These are phyloP conservation scores for Amaranthus cruentus DNA, from an alignment of 148 eudicot species.

Conservation along the genomic window DNA sequence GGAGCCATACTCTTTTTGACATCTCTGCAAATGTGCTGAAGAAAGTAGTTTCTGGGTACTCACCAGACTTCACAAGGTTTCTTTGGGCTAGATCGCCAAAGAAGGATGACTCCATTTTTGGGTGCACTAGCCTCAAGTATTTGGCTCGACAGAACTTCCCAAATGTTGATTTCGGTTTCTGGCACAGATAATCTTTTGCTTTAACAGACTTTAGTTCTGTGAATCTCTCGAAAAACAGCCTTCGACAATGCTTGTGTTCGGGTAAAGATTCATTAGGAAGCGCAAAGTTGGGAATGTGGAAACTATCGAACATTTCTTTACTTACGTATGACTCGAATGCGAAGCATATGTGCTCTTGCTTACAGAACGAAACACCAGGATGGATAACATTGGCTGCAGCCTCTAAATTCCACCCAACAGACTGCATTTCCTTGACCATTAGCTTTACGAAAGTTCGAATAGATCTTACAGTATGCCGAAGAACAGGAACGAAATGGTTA, in stretches of 20 bases:
- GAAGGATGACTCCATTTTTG: constrained; percentile 76
- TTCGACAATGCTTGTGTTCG: constrained; percentile 30
- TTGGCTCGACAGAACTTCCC: constrained; percentile 65
- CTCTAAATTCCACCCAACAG: constrained; percentile 76
- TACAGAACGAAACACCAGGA: constrained; percentile 57
- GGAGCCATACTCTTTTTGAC: constrained; percentile 79
- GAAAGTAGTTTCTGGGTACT: constrained; percentile 53
- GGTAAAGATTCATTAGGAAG: constrained; percentile 39
- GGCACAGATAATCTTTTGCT: constrained; percentile 54
- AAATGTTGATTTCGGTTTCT: constrained; percentile 70
- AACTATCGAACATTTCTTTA: constrained; percentile 75
- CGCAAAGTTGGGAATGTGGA: constrained; percentile 49
- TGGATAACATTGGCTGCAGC: constrained; percentile 60
- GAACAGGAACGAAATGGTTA: constrained; percentile 55
- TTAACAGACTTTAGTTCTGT: constrained; percentile 50
- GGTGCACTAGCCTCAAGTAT: constrained; percentile 65
- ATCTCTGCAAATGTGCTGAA: constrained; percentile 55
- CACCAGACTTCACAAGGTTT: constrained; percentile 49
- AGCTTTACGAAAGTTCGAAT: constrained; percentile 58
- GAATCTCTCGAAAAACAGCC: constrained; percentile 66
- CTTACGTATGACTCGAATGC: constrained; percentile 83
- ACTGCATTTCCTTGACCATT: constrained; percentile 61
- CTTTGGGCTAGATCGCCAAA: constrained; percentile 63
- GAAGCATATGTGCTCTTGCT: constrained; percentile 47
- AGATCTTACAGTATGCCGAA: constrained; percentile 53